Evolutionary conservation across 805 yeast genomes (phyloP), one percentile per base, ranked within the genome.

Genomic region (Kluyveromyces starmeri): DNA sequence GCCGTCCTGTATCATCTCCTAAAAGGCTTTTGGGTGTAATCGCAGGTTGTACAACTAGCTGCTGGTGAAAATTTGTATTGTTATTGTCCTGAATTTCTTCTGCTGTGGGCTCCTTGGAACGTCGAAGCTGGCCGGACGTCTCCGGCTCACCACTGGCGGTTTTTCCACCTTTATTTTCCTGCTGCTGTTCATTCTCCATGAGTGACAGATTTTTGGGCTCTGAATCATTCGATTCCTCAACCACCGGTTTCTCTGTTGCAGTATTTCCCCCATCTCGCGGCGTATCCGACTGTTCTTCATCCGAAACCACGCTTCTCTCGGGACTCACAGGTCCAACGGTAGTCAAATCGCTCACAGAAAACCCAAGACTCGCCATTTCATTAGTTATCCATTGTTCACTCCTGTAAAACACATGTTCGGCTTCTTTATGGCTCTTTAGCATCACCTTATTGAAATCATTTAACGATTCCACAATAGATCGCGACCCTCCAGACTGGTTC

Each of bases 391-490:
- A 55, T 5, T 37, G 32, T 13, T 37, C 35, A 11, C 49, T 41
- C n/a, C 41, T 42, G 7, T 35, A 32, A 6, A 51, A 28, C 6
- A 40, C 43, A 10, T 36, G 12, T 31, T 44, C 46, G 7, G 47
- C 35, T 21, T 45, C 42, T n/a, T 39, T 30, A 13, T 48, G 50
- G 13, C 50, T 51, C 23, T 47, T 42, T 16, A 39, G 38, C 13
- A 40, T 34, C 3, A 48, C 43, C n/a, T 50, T 44, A 36, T 52
- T 52, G 14, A 53, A 46, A 18, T 34, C 32, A 34, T 52, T 51
- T 15, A 56, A 40, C 7, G 60, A 48, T 36, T 54, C 58, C 2
- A 56, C 42, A 17, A 56, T 52, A 7, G 59, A 56, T 30, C 58
- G 39, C 3, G 61, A 49, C 12, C 56, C 44, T 4, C 58, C 58